These are phyloP conservation scores for Saccharomycopsis microspora DNA, from an alignment of 805 yeast genomes.

Conservation along the genomic window DNA sequence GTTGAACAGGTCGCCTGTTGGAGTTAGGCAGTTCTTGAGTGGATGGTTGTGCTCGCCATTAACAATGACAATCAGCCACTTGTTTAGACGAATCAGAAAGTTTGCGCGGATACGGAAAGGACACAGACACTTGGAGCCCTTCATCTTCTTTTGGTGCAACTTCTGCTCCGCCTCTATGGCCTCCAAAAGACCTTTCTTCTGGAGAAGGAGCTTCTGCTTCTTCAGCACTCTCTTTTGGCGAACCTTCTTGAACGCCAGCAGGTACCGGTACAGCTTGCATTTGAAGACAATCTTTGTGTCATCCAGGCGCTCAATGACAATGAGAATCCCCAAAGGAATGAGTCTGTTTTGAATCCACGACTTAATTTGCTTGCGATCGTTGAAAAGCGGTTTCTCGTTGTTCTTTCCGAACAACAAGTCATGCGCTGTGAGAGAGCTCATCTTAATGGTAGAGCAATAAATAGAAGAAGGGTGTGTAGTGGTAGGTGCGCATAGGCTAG, in stretches of 20 bases:
- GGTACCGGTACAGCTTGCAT: slow-evolving; percentile 19
- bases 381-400: slow-evolving; percentile 12
- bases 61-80: slow-evolving; percentile 52
- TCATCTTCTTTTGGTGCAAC: slow-evolving; percentile 10
- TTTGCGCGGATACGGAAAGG: slow-evolving; percentile 61
- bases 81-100: slow-evolving; percentile 36
- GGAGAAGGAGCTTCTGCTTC: slow-evolving; percentile 17
- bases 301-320: slow-evolving; percentile 25
- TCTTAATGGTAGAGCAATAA: not conserved
- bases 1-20: slow-evolving; percentile 9
- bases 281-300: slow-evolving; percentile 24
- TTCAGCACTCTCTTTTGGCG: slow-evolving; percentile 16
- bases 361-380: slow-evolving; percentile 13
- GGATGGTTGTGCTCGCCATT: slow-evolving; percentile 52
- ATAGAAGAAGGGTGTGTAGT: not conserved
- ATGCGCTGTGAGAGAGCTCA: slow-evolving; percentile 3
- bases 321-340: slow-evolving; percentile 16
- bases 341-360: slow-evolving; percentile 15
- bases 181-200: slow-evolving; percentile 18
- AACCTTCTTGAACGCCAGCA: slow-evolving; percentile 12
- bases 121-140: slow-evolving; percentile 29
- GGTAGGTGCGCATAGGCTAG: not conserved
- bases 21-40: slow-evolving; percentile 17
- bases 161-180: slow-evolving; percentile 14
- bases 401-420: slow-evolving; percentile 9